Base-by-base conservation (phyloP, 176 grass and related monocot genomes). In the Carex pumila region DNA sequence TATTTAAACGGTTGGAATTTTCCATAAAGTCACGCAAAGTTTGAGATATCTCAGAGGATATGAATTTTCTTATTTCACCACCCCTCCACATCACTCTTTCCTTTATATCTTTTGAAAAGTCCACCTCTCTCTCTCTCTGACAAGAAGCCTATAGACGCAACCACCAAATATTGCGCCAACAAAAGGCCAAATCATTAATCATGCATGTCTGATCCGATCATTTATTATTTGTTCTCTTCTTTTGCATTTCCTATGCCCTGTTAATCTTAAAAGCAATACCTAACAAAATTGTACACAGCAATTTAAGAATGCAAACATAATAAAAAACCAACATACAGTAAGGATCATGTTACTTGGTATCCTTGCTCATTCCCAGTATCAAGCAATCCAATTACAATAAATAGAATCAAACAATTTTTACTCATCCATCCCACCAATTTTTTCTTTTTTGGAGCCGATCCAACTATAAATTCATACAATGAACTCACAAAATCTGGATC, bases 401-500 rank as follows among this genome's bases (percentile, higher is more conserved):
- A 62, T 62, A 18, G 57, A 64, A 81, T 63, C 57, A 81, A 41
- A 62, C 59, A 61, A 81, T 71, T 81, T 80, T 63, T 22, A 45
- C 32, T 58, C 58, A 81, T 49, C 79, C 64, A 66, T 52, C 11
- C 41, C 62, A 30, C 80, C 61, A 65, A 54, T 50, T 83, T 32
- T 67, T 67, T 30, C 68, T 32, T 68, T 65, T 83, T 34, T 18
- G 57, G 61, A 14, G 69, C 21, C 6, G 45, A 55, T 83, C 2
- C 25, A 36, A 49, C 81, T 83, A 68, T 83, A 68, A 69, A 36
- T 69, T 32, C 81, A 83, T 81, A 81, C 41, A 66, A 43, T 50
- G 36, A 81, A 66, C 62, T 68, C 62, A 52, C 61, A 83, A 83
- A 64, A 83, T 21, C 81, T 37, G 4, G 41, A 55, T 59, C 63